Percentiles rank a stretch among this genome's conserved stretches.
Evolutionary conservation across 352 stramenopile species (phyloP).

Genomic region (Hyphochytrium catenoides): DNA sequence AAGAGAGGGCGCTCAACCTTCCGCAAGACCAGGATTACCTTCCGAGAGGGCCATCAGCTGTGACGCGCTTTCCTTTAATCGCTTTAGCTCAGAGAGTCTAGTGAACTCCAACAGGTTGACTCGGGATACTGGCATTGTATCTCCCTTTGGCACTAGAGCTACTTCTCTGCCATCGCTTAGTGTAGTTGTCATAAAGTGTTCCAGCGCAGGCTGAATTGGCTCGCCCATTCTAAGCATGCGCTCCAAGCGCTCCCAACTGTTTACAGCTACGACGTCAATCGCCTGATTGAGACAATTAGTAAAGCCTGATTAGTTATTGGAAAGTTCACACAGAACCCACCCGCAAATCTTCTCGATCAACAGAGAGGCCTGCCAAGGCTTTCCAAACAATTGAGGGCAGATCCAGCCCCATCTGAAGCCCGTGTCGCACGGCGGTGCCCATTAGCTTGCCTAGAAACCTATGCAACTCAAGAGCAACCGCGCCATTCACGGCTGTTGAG

Average conservation of each 20-base stretch:
- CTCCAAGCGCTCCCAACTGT: conserved; percentile 35
- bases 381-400: conserved; percentile 61
- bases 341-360: conserved; percentile 35
- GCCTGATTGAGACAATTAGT: too few species aligned
- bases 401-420: conserved; percentile 78
- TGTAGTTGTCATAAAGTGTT: conserved; percentile 40
- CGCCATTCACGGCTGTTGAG: conserved; percentile 27
- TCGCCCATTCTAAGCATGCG: conserved; percentile 14
- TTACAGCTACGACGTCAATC: conserved; percentile 37
- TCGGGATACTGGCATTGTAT: conserved; percentile 32
- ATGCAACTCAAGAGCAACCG: conserved; percentile 75
- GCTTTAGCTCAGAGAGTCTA: conserved; percentile 29
- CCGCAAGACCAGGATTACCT: too few species aligned
- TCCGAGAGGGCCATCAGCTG: conserved; percentile 44
- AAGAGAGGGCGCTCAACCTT: too few species aligned
- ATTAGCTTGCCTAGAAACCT: conserved; percentile 88
- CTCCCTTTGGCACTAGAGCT: conserved; percentile 27
- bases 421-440: conserved; percentile 80
- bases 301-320: too few species aligned
- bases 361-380: conserved; percentile 40
- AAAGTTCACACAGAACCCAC: too few species aligned
- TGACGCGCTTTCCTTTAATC: conserved; percentile 45
- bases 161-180: conserved; percentile 53
- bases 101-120: conserved; percentile 32
- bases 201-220: conserved; percentile 20